Percentiles rank a stretch among this genome's conserved stretches.
Conservation (phyloP, 352 stramenopile genomes). For the Phytophthora litchii region DNA sequence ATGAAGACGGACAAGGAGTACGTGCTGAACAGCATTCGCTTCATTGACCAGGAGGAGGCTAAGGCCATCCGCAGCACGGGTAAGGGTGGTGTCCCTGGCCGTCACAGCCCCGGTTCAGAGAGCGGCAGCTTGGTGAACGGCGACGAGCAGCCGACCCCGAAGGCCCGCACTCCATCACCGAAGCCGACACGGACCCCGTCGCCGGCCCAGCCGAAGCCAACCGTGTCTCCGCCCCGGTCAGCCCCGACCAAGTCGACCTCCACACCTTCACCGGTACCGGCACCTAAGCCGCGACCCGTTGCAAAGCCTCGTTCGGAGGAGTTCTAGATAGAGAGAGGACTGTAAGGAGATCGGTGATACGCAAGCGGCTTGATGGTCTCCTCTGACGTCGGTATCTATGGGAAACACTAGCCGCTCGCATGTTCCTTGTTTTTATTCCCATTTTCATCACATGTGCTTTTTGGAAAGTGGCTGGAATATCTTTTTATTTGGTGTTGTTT, state of each 20-base stretch:
- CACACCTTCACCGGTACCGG: constrained; percentile 22
- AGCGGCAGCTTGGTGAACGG: constrained; percentile 55
- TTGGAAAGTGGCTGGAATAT: constrained; percentile 23
- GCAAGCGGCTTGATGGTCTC: constrained; percentile 34
- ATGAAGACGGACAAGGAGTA: constrained; percentile 91
- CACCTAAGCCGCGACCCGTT: constrained; percentile 28
- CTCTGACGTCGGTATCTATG: constrained; percentile 53
- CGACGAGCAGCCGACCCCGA: constrained; percentile 46
- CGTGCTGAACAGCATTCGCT: constrained; percentile 89
- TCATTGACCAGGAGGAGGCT: constrained; percentile 90
- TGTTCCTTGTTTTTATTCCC: constrained; percentile 39
- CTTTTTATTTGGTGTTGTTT: constrained; percentile 14
- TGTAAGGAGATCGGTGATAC: constrained; percentile 29
- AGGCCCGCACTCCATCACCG: constrained; percentile 39
- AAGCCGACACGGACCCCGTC: constrained; percentile 33
- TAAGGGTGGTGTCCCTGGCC: constrained; percentile 60
- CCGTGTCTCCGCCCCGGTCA: constrained; percentile 20
- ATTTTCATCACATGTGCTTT: constrained; percentile 35
- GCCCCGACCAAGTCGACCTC: constrained; percentile 24
- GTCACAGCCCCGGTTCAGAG: constrained; percentile 57
- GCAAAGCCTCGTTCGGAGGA: constrained; percentile 45
- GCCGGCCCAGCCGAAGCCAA: constrained; percentile 16
- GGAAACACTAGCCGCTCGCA: constrained; percentile 29
- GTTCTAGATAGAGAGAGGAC: constrained; percentile 47
- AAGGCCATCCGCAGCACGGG: constrained; percentile 84